A percentile compares a stretch with the other conserved stretches of the same genome.
Evolutionary conservation across 345 rosid species (phyloP).

Genomic region (Dimocarpus longan): DNA sequence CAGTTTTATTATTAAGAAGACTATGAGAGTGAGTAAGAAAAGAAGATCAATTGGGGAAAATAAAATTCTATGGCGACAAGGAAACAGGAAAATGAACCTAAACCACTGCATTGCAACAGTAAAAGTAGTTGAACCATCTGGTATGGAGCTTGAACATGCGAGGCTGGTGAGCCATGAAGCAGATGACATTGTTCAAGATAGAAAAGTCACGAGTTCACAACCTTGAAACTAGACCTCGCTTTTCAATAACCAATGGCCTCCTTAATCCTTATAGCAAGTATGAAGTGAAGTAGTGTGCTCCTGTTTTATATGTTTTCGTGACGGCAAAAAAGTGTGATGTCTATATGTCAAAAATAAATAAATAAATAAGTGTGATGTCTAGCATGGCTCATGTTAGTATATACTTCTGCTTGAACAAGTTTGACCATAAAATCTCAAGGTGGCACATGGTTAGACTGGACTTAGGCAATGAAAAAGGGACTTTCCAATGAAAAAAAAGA

Average conservation of each 20-base stretch:
- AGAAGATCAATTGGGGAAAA: slow-evolving; percentile 53
- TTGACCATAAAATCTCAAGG: background rate
- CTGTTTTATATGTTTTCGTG: too few species aligned
- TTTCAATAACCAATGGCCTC: background rate
- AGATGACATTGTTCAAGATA: background rate
- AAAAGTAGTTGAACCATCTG: background rate
- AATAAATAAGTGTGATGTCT: too few species aligned
- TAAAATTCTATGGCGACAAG: slow-evolving; percentile 62
- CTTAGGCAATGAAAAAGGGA: background rate
- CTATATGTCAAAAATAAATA: too few species aligned
- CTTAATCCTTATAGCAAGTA: background rate
- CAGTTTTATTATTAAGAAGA: slow-evolving; percentile 52
- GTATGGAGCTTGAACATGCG: background rate
- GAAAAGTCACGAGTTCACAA: background rate
- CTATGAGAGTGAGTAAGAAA: slow-evolving; percentile 53
- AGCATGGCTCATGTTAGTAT: too few species aligned
- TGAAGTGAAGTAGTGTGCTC: background rate
- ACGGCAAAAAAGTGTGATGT: too few species aligned
- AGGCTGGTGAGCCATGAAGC: slow-evolving; percentile 1
- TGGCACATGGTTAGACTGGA: background rate
- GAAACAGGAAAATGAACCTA: background rate
- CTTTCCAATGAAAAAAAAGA: background rate
- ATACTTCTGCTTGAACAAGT: background rate
- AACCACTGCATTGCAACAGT: background rate
- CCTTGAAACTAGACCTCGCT: background rate